These are phyloP conservation scores for Lichtheimia corymbifera DNA, from an alignment of 371 early-diverging fungal species.

Conservation along the genomic window DNA sequence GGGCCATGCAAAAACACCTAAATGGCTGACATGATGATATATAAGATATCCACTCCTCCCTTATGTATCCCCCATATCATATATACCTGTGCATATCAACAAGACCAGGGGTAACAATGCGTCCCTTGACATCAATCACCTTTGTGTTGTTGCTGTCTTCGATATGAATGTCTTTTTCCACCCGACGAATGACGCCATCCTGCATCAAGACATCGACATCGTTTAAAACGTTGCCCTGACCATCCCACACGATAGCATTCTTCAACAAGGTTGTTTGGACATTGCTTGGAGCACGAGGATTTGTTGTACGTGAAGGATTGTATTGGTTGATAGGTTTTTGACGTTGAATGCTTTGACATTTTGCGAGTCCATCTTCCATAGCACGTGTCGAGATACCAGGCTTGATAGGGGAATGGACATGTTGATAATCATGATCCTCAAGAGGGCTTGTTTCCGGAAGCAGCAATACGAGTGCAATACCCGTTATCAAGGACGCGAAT, in stretches of 20 bases:
- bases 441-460: constrained; percentile 8
- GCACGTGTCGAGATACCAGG: constrained; percentile 21
- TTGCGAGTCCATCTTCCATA: constrained; percentile 19
- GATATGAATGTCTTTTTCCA: constrained; percentile 35
- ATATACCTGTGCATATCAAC: constrained; percentile 75
- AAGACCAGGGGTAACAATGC: constrained; percentile 71
- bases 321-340: constrained; percentile 6
- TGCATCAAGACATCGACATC: constrained; percentile 54
- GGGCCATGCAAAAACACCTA: constrained; percentile 70
- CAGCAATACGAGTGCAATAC: constrained; percentile 10
- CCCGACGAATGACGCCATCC: constrained; percentile 50
- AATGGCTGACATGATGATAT: constrained; percentile 39
- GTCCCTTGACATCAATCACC: constrained; percentile 63
- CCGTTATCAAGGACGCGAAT: constrained; percentile 4
- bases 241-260: constrained; percentile 64
- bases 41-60: background rate
- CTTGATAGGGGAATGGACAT: constrained; percentile 10
- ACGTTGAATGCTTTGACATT: constrained; percentile 13
- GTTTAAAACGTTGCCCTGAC: constrained; percentile 42
- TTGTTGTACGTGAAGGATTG: constrained; percentile 9
- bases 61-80: background rate
- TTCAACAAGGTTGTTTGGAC: constrained; percentile 35
- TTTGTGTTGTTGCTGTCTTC: constrained; percentile 22
- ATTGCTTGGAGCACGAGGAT: constrained; percentile 20
- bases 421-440: background rate